A percentile compares a stretch with the other conserved stretches of the same genome.
phyloP scores from a whole-genome alignment of 352 stramenopile species.

The Phytophthora macrochlamydospora region DNA sequence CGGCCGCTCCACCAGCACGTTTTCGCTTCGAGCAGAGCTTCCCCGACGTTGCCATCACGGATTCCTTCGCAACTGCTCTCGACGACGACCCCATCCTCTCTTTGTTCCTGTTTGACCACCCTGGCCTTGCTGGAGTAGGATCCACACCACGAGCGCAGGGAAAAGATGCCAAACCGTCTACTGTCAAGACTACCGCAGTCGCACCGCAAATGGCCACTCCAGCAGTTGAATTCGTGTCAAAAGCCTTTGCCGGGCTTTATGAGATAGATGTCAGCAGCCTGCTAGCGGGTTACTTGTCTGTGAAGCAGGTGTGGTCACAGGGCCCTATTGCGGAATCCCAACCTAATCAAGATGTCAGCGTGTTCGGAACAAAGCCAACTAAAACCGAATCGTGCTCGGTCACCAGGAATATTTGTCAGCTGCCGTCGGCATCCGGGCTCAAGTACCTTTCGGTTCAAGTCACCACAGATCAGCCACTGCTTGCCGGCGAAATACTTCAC shows the following conservation, averaged over 20 bases:
- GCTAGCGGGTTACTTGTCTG: conserved; percentile 32
- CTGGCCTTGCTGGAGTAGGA: conserved; percentile 22
- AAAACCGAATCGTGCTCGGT: conserved; percentile 13
- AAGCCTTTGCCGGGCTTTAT: conserved; percentile 55
- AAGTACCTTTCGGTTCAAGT: conserved; percentile 57
- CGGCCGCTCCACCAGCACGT: conserved; percentile 1
- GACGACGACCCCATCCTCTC: conserved; percentile 68
- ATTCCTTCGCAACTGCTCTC: conserved; percentile 48
- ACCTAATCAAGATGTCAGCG: neutral
- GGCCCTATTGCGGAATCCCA: neutral
- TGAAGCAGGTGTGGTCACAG: conserved; percentile 55
- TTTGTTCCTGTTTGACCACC: conserved; percentile 69
- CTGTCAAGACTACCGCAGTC: conserved; percentile 10
- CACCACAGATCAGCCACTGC: conserved; percentile 50
- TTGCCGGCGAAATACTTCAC: conserved; percentile 40
- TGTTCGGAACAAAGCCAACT: conserved; percentile 6
- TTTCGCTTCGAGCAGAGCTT: conserved; percentile 60
- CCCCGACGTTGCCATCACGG: conserved; percentile 47
- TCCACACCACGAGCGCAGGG: conserved; percentile 8
- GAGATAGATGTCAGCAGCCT: conserved; percentile 70
- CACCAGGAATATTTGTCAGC: conserved; percentile 32
- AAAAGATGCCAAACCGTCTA: conserved; percentile 45
- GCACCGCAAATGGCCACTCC: conserved; percentile 5
- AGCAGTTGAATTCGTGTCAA: conserved; percentile 18
- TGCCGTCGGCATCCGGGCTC: conserved; percentile 38